These are phyloP conservation scores for Xerocomus spinulosus DNA, from an alignment of 768 basidiomycete species.

Conservation along the genomic window DNA sequence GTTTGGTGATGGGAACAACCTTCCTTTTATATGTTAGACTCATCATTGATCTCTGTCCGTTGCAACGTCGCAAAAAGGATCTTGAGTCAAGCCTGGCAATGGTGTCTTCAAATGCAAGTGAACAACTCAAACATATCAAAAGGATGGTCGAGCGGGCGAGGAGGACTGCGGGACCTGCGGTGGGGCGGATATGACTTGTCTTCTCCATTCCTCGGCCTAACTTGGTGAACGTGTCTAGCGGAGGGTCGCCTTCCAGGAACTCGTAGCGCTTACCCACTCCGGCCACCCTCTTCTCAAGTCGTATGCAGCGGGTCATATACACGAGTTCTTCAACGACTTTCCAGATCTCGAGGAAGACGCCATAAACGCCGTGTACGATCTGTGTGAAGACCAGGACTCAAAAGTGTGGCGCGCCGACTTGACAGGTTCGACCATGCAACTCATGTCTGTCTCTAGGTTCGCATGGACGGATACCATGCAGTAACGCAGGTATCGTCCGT, in stretches of 20 bases:
- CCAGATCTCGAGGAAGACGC: constrained; percentile 70
- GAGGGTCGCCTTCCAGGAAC: constrained; percentile 45
- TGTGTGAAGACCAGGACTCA: constrained; percentile 64
- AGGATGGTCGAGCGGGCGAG: constrained; percentile 44
- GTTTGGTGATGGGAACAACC: constrained; percentile 16
- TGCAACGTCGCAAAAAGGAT: no score
- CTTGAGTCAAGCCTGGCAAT: no score
- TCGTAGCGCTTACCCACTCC: constrained; percentile 53
- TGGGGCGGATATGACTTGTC: constrained; percentile 22
- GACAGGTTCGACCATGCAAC: constrained; percentile 4
- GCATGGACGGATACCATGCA: constrained; percentile 63
- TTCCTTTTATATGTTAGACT: constrained; percentile 16
- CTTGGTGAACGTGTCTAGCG: constrained; percentile 36
- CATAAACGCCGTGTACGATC: constrained; percentile 73
- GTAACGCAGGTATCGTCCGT: constrained; percentile 48
- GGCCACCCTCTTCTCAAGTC: constrained; percentile 45
- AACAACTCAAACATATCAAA: constrained; percentile 19
- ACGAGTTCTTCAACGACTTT: constrained; percentile 58
- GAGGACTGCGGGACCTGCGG: constrained; percentile 36
- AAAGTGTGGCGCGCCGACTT: constrained; percentile 34
- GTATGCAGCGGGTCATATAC: constrained; percentile 55
- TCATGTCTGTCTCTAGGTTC: constrained; percentile 41
- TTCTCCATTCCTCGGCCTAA: constrained; percentile 5
- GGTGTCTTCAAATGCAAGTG: constrained; percentile 18
- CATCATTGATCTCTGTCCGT: constrained; percentile 16